Conservation (phyloP, 768 basidiomycete genomes). For the Lentinula raphanica region DNA sequence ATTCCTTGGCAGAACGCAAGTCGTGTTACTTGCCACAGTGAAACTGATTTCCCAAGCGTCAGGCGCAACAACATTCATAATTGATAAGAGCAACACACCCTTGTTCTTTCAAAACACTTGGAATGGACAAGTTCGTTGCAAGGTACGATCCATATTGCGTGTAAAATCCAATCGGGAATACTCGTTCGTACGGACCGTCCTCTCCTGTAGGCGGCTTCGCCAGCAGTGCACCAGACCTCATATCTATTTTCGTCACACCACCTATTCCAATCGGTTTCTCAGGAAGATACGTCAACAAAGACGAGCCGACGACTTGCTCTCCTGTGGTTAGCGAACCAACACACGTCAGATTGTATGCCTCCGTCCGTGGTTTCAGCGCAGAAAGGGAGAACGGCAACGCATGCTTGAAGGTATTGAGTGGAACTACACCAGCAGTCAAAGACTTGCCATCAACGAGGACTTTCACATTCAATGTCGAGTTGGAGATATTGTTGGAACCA, state of each 20-base stretch:
- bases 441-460: slow-evolving; percentile 40
- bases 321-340: slow-evolving; percentile 27
- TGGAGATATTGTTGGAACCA: slow-evolving; percentile 11
- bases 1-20: slow-evolving; percentile 8
- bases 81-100: slow-evolving; percentile 34
- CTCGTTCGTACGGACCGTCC: slow-evolving; percentile 43
- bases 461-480: slow-evolving; percentile 30
- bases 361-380: slow-evolving; percentile 35
- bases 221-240: slow-evolving; percentile 51
- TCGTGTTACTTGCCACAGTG: slow-evolving; percentile 33
- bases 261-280: slow-evolving; percentile 40
- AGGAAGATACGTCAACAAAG: slow-evolving; percentile 45
- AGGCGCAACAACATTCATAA: background rate
- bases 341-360: slow-evolving; percentile 34
- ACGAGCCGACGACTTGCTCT: slow-evolving; percentile 36
- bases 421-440: slow-evolving; percentile 39
- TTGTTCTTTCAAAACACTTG: slow-evolving; percentile 49
- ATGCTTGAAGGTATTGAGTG: slow-evolving; percentile 47
- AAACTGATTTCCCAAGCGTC: slow-evolving; percentile 20
- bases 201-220: slow-evolving; percentile 47
- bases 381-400: slow-evolving; percentile 45
- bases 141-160: slow-evolving; percentile 54
- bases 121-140: slow-evolving; percentile 44
- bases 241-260: slow-evolving; percentile 60
- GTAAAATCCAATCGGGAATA: slow-evolving; percentile 76